phyloP scores from a whole-genome alignment of 1,284 basidiomycete species.

The Apiotrichum siamense region DNA sequence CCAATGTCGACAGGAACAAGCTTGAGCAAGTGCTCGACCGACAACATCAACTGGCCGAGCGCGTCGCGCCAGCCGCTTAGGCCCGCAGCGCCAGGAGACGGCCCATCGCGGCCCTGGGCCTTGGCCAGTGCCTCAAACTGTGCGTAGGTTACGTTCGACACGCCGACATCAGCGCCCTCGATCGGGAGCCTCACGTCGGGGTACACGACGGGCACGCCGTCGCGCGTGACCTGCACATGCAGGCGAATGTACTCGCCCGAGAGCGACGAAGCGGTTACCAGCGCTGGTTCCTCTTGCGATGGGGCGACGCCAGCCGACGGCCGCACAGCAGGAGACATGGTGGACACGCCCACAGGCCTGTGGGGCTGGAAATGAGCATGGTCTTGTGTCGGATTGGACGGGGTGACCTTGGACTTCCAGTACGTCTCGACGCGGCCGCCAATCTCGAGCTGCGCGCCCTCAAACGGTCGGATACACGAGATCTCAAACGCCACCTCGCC shows the following conservation, averaged over 20 bases:
- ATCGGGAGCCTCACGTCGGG: slow-evolving; percentile 67
- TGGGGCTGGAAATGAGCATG: slow-evolving; percentile 47
- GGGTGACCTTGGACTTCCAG: slow-evolving; percentile 81
- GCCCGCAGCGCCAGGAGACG: too few species aligned
- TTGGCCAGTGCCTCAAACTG: slow-evolving; percentile 70
- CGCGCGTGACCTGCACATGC: slow-evolving; percentile 85
- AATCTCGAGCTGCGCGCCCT: slow-evolving; percentile 89
- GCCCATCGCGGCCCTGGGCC: slow-evolving; percentile 53
- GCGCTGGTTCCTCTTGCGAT: slow-evolving; percentile 30
- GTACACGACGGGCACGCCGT: slow-evolving; percentile 78
- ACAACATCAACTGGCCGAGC: slow-evolving; percentile 58
- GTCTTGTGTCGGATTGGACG: slow-evolving; percentile 49
- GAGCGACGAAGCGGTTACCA: slow-evolving; percentile 51
- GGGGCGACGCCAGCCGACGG: slow-evolving; percentile 18
- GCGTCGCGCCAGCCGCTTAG: slow-evolving; percentile 57
- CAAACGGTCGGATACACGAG: slow-evolving; percentile 82
- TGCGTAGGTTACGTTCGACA: slow-evolving; percentile 71
- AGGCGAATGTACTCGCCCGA: slow-evolving; percentile 80
- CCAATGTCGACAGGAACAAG: slow-evolving; percentile 70
- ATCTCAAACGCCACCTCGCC: slow-evolving; percentile 92
- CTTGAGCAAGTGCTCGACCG: slow-evolving; percentile 65
- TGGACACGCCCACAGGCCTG: slow-evolving; percentile 40
- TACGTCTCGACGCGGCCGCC: slow-evolving; percentile 93
- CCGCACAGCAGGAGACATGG: slow-evolving; percentile 38
- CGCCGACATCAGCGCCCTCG: slow-evolving; percentile 66